Conservation (phyloP, 495 filamentous ascomycete genomes). For the Xylaria intraflava region DNA sequence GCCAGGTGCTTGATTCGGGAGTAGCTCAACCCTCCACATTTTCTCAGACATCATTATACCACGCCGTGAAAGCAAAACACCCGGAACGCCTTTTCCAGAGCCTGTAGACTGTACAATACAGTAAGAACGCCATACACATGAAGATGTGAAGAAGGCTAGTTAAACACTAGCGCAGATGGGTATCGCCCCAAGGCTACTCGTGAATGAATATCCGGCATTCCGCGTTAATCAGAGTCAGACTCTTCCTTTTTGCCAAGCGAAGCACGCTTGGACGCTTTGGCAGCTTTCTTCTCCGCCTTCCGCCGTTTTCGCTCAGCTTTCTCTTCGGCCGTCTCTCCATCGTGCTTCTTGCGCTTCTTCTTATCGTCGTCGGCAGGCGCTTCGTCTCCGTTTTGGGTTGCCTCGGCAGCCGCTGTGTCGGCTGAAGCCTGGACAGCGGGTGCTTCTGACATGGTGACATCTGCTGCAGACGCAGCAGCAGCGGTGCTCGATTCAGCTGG, state of each 20-base stretch:
- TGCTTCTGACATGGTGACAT: slow-evolving; percentile 26
- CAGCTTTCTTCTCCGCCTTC: slow-evolving; percentile 70
- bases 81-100: slow-evolving; percentile 14
- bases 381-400: slow-evolving; percentile 33
- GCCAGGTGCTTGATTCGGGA: not conserved
- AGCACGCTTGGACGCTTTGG: slow-evolving; percentile 48
- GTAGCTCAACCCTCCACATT: not conserved
- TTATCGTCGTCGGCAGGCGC: slow-evolving; percentile 33
- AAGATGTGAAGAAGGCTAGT: slow-evolving; percentile 10
- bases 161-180: slow-evolving; percentile 18
- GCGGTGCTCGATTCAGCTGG: slow-evolving; percentile 18
- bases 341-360: slow-evolving; percentile 80
- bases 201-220: slow-evolving; percentile 4
- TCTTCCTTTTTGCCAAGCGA: slow-evolving; percentile 26
- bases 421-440: slow-evolving; percentile 11
- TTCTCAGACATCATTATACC: slow-evolving; percentile 8
- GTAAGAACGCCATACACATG: slow-evolving; percentile 9
- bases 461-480: slow-evolving; percentile 14
- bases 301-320: slow-evolving; percentile 66
- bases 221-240: slow-evolving; percentile 24
- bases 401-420: slow-evolving; percentile 23
- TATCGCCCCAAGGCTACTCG: slow-evolving; percentile 24
- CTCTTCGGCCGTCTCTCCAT: slow-evolving; percentile 71
- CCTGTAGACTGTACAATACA: slow-evolving; percentile 13
- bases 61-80: slow-evolving; percentile 4